Conservation (phyloP, 2,329 filamentous ascomycete genomes). For the Talaromyces sp. region DNA sequence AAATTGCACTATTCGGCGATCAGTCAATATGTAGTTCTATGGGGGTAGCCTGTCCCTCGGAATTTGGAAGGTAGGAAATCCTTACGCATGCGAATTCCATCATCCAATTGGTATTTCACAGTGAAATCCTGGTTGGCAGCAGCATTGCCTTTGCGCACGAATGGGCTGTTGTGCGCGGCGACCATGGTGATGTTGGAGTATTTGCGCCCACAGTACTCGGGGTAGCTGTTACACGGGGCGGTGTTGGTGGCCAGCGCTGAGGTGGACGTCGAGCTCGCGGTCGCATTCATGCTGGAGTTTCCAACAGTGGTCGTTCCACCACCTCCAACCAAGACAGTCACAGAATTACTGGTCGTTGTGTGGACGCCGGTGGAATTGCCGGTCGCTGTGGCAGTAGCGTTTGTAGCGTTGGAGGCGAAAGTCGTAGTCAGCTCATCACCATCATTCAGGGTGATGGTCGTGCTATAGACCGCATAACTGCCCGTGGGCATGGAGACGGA, state of each 20-base stretch:
- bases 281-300: slow-evolving; percentile 45
- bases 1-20: slow-evolving; percentile 55
- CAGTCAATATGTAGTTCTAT: background rate
- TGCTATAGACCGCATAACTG: slow-evolving; percentile 42
- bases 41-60: too few species aligned
- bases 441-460: slow-evolving; percentile 35
- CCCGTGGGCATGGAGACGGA: slow-evolving; percentile 38
- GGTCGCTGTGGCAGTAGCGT: slow-evolving; percentile 26
- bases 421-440: slow-evolving; percentile 35
- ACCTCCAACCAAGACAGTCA: slow-evolving; percentile 45
- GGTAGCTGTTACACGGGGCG: slow-evolving; percentile 75
- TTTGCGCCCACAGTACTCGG: slow-evolving; percentile 73
- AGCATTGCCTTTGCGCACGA: slow-evolving; percentile 68
- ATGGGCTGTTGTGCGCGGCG: slow-evolving; percentile 79
- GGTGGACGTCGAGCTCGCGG: slow-evolving; percentile 52
- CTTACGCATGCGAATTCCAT: slow-evolving; percentile 65
- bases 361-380: slow-evolving; percentile 31
- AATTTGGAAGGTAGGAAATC: slow-evolving; percentile 5
- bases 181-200: slow-evolving; percentile 83
- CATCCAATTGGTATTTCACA: slow-evolving; percentile 73
- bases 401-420: slow-evolving; percentile 30
- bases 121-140: slow-evolving; percentile 73
- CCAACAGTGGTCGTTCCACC: slow-evolving; percentile 49
- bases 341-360: slow-evolving; percentile 38
- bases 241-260: slow-evolving; percentile 63